Evolutionary conservation across 805 yeast species (phyloP).

Genomic region (Wickerhamiella azymoides): DNA sequence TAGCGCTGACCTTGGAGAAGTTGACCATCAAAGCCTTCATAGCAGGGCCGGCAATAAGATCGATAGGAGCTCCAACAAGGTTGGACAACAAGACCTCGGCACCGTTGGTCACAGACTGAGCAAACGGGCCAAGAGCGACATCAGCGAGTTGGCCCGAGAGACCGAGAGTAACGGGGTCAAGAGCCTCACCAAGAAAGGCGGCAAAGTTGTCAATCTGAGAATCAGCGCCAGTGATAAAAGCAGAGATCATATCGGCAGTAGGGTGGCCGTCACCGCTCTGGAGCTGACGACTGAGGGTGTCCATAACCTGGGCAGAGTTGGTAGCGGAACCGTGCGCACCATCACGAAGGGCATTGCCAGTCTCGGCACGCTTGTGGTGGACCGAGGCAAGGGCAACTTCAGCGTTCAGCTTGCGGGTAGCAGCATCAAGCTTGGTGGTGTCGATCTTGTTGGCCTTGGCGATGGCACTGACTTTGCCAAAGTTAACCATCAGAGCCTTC

Average conservation of each 20-base stretch:
- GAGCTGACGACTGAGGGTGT: constrained; percentile 16
- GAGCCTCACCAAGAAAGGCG: constrained; percentile 14
- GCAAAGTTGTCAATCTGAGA: constrained; percentile 24
- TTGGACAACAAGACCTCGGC: constrained; percentile 22
- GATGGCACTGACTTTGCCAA: constrained; percentile 14
- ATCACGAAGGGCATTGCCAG: constrained; percentile 11
- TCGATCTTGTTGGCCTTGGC: constrained; percentile 15
- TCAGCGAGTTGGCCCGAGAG: constrained; percentile 18
- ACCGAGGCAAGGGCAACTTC: too few relatives aligned
- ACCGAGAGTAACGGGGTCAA: constrained; percentile 20
- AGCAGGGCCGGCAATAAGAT: constrained; percentile 20
- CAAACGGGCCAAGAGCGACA: constrained; percentile 19
- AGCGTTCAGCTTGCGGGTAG: constrained; percentile 20
- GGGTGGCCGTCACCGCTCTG: constrained; percentile 16
- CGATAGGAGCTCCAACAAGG: constrained; percentile 17
- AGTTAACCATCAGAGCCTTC: constrained; percentile 13
- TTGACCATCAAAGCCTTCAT: constrained; percentile 14
- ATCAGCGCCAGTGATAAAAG: constrained; percentile 23
- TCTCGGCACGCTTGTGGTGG: constrained; percentile 10
- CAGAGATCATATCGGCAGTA: constrained; percentile 14
- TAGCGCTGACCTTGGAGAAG: constrained; percentile 13
- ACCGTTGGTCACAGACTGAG: constrained; percentile 23
- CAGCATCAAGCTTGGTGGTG: constrained; percentile 3
- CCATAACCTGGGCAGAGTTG: constrained; percentile 15
- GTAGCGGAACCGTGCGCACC: constrained; percentile 15